phyloP scores from a whole-genome alignment of 257 asterid genomes.

The Capsicum chinense region DNA sequence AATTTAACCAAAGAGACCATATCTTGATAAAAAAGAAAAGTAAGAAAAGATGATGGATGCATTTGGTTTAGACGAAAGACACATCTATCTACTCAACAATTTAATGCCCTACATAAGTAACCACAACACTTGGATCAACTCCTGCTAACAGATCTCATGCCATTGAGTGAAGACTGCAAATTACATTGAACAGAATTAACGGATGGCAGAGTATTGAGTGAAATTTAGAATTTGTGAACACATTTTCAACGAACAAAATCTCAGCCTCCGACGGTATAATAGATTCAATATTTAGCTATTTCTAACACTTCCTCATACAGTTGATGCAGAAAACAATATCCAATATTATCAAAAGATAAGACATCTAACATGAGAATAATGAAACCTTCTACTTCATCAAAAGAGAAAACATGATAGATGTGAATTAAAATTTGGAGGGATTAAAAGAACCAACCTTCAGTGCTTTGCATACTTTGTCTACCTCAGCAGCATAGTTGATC shows the following conservation, averaged over 20 bases:
- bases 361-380: background rate
- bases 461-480: slow-evolving; percentile 38
- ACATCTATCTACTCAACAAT: background rate
- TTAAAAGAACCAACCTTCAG: slow-evolving; percentile 34
- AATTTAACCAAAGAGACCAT: slow-evolving; percentile 25
- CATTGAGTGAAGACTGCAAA: background rate
- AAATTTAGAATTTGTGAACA: background rate
- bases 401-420: background rate
- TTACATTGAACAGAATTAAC: background rate
- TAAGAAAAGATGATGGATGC: slow-evolving; percentile 5
- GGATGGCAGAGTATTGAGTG: background rate
- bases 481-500: slow-evolving; percentile 39
- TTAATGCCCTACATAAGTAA: background rate
- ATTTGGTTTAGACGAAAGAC: slow-evolving; percentile 3
- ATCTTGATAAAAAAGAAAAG: background rate
- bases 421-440: background rate
- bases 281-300: background rate
- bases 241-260: background rate
- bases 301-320: background rate
- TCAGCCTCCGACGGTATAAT: background rate
- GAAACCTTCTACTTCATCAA: too few relatives aligned
- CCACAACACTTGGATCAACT: background rate
- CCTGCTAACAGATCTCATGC: background rate
- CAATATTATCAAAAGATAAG: background rate
- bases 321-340: slow-evolving; percentile 18